A percentile compares a stretch with the other conserved stretches of the same genome.
Conservation (phyloP, 768 basidiomycete genomes). For the Xerocomellus dryophilus region DNA sequence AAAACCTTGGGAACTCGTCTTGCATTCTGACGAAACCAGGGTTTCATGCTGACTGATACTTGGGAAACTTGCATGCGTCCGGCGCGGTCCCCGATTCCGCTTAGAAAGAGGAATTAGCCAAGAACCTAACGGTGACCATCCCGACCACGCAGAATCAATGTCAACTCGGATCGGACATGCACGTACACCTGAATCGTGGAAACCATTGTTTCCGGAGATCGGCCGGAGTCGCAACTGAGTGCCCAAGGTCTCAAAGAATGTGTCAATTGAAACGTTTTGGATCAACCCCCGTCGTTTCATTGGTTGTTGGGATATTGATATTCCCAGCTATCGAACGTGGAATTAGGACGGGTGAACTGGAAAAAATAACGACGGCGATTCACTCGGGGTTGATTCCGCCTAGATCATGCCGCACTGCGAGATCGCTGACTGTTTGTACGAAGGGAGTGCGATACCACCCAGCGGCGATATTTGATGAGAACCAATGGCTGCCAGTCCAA, state of each 20-base stretch:
- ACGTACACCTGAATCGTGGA: background rate
- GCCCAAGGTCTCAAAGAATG: background rate
- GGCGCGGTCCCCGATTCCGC: too few species aligned
- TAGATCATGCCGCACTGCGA: constrained; percentile 40
- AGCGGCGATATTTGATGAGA: constrained; percentile 50
- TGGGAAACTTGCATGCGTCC: background rate
- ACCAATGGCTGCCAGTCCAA: constrained; percentile 52
- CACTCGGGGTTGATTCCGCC: constrained; percentile 40
- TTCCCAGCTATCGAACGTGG: constrained; percentile 27
- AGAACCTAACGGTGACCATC: background rate
- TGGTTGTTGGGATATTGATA: constrained; percentile 73
- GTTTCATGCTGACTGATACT: background rate
- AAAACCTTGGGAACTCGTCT: background rate
- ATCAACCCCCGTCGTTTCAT: background rate
- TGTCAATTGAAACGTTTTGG: background rate
- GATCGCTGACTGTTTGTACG: constrained; percentile 46
- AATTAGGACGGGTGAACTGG: background rate
- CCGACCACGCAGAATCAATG: too few species aligned
- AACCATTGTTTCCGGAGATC: background rate
- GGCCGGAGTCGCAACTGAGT: background rate
- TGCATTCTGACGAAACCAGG: background rate
- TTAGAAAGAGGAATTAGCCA: background rate
- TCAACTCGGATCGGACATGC: too few species aligned
- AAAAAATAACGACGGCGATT: background rate
- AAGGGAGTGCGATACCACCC: constrained; percentile 57